Conservation (phyloP, 2,329 filamentous ascomycete genomes). For the Aspergillus neoniger region DNA sequence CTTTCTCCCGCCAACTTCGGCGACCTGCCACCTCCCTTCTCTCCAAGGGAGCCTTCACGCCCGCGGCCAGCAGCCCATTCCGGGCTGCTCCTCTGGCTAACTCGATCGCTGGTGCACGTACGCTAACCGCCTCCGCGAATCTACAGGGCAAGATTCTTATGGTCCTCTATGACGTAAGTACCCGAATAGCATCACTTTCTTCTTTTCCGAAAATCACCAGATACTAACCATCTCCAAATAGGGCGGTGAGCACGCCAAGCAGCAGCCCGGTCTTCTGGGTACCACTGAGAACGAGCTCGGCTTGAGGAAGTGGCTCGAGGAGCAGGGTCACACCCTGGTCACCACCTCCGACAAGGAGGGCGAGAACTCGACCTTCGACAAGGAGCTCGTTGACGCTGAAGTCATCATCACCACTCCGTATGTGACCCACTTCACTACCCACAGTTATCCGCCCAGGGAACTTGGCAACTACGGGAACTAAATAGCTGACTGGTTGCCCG, state of each 20-base stretch:
- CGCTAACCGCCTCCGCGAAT: conserved; percentile 65
- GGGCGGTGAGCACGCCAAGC: conserved; percentile 80
- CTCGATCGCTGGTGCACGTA: conserved; percentile 56
- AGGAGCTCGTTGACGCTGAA: conserved; percentile 94
- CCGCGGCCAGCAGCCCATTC: conserved; percentile 29
- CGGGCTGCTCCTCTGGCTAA: conserved; percentile 42
- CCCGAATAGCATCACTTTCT: background rate
- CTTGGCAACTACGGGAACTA: background rate
- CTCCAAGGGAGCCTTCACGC: conserved; percentile 42
- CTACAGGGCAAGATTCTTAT: conserved; percentile 93
- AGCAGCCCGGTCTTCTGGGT: conserved; percentile 86
- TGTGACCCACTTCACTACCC: conserved; percentile 27
- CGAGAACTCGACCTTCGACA: conserved; percentile 87
- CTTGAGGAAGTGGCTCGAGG: conserved; percentile 95
- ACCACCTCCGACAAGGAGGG: conserved; percentile 98
- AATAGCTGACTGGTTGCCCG: conserved; percentile 14
- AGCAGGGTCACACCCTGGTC: conserved; percentile 91
- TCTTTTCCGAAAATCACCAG: conserved; percentile 2
- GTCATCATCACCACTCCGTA: conserved; percentile 99
- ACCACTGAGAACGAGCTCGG: conserved; percentile 99
- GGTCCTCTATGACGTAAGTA: conserved; percentile 84
- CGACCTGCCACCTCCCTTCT: conserved; percentile 58
- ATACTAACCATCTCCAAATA: conserved; percentile 31
- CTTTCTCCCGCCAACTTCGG: conserved; percentile 57
- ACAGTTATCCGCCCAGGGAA: too few species aligned